Base-by-base conservation (phyloP, 805 yeast genomes). In the Cyberlindnera mrakii region DNA sequence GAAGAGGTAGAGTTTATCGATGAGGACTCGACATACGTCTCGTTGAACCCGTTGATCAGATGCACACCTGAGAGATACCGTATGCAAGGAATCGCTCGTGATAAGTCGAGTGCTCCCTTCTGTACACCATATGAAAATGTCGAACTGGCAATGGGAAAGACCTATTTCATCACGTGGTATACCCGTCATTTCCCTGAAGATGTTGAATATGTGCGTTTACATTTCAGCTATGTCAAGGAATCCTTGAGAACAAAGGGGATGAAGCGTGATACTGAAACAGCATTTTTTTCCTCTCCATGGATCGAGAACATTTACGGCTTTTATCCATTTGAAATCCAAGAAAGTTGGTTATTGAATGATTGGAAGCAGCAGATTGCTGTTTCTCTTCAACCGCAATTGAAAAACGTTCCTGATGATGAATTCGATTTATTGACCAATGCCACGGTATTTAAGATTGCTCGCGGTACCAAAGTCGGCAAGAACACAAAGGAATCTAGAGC, bases 331-430 rank as follows among this genome's bases (percentile, higher is more conserved):
- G 77, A 77, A 32, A 65, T 86, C 33, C 60, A 72, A 31, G 78
- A 75, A 43, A 78, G 71, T 11, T 87, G 95, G 90, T 65, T 87
- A 29, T 68, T 68, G 32, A 81, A 74, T 4, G 61, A 66, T 50
- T 75, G 70, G 51, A 66, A 68, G 45, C 77, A 75, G 54, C 72
- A 74, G 47, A 80, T 85, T 11, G 67, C 81, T 39, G 64, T 88
- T 34, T 70, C 90, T 3, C 72, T 88, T 38, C 96, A 89, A 62
- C 91, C 95, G 1, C 96, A 89, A 62, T 91, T 95, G 1, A 82
- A 78, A 42, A 68, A 67, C 36, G 69, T 81, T 16, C 55, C 68
- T 3, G 88, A 82, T 59, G 86, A 80, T 3, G 90, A 82, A 2
- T 83, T 83, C 56, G 70, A 77, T 47, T 66, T 77, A 13, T 48